Evolutionary conservation across 768 basidiomycete genomes (phyloP).

Genomic region (Floccularia luteovirens): DNA sequence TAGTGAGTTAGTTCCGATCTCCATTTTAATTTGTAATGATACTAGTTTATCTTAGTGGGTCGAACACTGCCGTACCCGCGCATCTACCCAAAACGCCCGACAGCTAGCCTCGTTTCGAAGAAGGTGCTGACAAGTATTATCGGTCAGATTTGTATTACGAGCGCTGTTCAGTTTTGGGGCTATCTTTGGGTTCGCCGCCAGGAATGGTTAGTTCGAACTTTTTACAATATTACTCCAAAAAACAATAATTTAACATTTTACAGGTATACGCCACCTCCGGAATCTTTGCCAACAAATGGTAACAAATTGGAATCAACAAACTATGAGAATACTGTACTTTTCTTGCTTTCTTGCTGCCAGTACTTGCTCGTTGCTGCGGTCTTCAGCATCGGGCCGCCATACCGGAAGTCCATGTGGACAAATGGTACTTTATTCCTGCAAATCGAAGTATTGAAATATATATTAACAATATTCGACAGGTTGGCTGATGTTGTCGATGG

Average conservation of each 20-base stretch:
- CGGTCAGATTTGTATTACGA: slow-evolving; percentile 86
- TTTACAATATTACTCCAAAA: no score
- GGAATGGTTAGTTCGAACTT: slow-evolving; percentile 54
- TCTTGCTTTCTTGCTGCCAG: slow-evolving; percentile 96
- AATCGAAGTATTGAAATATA: slow-evolving; percentile 1
- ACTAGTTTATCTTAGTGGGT: slow-evolving; percentile 57
- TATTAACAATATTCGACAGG: slow-evolving; percentile 31
- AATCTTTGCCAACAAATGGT: slow-evolving; percentile 33
- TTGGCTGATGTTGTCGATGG: slow-evolving; percentile 76
- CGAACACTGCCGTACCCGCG: slow-evolving; percentile 84
- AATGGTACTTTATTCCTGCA: slow-evolving; percentile 56
- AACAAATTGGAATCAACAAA: slow-evolving; percentile 79
- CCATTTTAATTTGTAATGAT: background rate
- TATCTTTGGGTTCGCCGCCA: slow-evolving; percentile 86
- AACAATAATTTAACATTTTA: no score
- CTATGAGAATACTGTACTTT: slow-evolving; percentile 88
- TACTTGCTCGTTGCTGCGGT: slow-evolving; percentile 96
- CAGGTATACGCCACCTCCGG: slow-evolving; percentile 76
- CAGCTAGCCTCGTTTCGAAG: slow-evolving; percentile 91
- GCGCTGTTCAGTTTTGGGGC: slow-evolving; percentile 75
- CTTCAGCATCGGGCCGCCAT: slow-evolving; percentile 97
- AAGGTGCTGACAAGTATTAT: slow-evolving; percentile 91
- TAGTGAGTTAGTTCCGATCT: slow-evolving; percentile 47
- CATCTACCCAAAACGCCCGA: slow-evolving; percentile 86
- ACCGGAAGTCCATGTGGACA: slow-evolving; percentile 90